Evolutionary conservation across 306 rosid genomes (phyloP), one percentile per base, ranked within the genome.

Genomic region (Prunus mume): DNA sequence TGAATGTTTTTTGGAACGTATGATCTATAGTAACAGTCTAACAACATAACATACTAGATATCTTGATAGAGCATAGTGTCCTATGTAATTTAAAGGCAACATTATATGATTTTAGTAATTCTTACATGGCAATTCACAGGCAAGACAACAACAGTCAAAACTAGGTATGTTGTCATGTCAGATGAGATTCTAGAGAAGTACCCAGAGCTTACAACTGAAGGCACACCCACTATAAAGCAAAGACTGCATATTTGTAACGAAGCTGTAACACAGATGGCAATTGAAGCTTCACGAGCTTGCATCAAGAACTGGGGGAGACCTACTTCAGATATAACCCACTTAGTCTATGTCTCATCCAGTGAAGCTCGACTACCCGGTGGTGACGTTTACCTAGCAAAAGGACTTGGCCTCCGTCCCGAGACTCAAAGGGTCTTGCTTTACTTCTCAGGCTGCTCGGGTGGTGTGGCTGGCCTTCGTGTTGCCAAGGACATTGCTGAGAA

Each of bases 301-400:
- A 79, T 95, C 76, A 84, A 88, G 74, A 90, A 79, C 50, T 92
- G 98, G 97, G 97, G 96, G 9, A 80, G 97, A 75, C 82, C 90
- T 1, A 74, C 80, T 73, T 88, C 96, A 51, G 93, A 88, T 46
- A 89, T 95, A 85, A 92, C 97, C 15, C 99, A 92, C 73, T 71
- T 95, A 28, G 91, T 89, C 69, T 95, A 92, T 74, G 97, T 95
- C 60, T 95, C 99, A 12, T 95, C 97, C 8, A 95, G 97, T 69
- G 97, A 95, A 87, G 93, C 91, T 19, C 80, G 97, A 68, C 77
- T 95, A 22, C 99, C 97, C 0, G 97, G 99, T 6, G 99, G 99
- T 14, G 99, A 95, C 68, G 86, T 95, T 60, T 88, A 85, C 83
- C 81, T 95, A 18, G 95, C 99, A 0, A 79, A 25, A 45, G 97